A percentile compares a stretch with the other conserved stretches of the same genome.
These are phyloP conservation scores for Collybia nuda DNA, from an alignment of 768 basidiomycete genomes.

Conservation along the genomic window DNA sequence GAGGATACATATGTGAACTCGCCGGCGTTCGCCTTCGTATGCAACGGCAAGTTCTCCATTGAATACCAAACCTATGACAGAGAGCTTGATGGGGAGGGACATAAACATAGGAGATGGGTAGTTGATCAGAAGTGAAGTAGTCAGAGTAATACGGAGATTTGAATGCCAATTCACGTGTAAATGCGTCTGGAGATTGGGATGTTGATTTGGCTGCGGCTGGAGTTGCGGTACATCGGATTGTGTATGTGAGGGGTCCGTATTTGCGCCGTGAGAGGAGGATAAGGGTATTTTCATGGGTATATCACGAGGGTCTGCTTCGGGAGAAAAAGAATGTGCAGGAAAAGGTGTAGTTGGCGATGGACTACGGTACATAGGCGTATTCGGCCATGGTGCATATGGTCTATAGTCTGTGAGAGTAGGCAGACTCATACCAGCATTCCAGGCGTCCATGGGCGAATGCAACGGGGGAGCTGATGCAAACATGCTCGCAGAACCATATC, in stretches of 20 bases:
- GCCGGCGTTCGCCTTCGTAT: conserved; percentile 79
- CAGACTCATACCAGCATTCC: conserved; percentile 36
- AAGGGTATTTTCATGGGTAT: conserved; percentile 4
- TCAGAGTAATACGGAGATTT: conserved; percentile 83
- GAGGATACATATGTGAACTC: conserved; percentile 86
- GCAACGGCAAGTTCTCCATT: conserved; percentile 87
- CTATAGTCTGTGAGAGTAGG: conserved; percentile 38
- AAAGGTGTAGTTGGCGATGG: conserved; percentile 35
- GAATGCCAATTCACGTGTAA: conserved; percentile 85
- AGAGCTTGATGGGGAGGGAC: conserved; percentile 92
- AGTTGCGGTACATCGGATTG: conserved; percentile 5
- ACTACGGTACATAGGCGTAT: conserved; percentile 29
- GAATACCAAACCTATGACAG: conserved; percentile 87
- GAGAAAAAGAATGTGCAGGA: conserved; percentile 7
- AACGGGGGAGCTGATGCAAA: conserved; percentile 54
- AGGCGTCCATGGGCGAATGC: conserved; percentile 43
- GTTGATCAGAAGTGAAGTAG: conserved; percentile 93
- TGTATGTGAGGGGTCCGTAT: conserved; percentile 17
- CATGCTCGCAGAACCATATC: conserved; percentile 55
- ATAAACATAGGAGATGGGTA: conserved; percentile 97
- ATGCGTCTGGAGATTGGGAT: conserved; percentile 85
- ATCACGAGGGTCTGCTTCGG: conserved; percentile 9
- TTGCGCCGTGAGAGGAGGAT: not conserved
- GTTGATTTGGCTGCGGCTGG: conserved; percentile 9
- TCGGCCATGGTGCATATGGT: conserved; percentile 24